Evolutionary conservation across 208 protist genomes (phyloP).

Genomic region (Porcisia hertigi): DNA sequence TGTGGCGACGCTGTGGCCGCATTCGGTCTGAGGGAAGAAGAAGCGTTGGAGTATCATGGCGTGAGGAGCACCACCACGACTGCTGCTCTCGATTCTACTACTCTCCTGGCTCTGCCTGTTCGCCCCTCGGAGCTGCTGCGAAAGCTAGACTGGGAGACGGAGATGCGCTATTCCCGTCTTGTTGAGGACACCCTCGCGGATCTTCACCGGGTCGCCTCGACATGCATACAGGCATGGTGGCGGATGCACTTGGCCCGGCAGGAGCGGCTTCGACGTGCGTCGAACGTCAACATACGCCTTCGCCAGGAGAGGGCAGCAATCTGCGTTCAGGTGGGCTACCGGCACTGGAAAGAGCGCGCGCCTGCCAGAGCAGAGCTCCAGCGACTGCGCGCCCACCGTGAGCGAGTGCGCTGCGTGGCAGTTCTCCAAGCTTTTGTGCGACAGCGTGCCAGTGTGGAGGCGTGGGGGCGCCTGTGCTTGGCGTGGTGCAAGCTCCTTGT

Average conservation of each 20-base stretch:
- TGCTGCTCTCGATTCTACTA: not conserved
- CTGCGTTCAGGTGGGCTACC: conserved; percentile 39
- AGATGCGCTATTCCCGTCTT: conserved; percentile 33
- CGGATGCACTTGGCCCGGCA: conserved; percentile 7
- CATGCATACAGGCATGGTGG: conserved; percentile 29
- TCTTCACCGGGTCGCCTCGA: conserved; percentile 10
- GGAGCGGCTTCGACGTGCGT: conserved; percentile 10
- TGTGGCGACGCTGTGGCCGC: too few species aligned
- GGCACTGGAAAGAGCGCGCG: conserved; percentile 32
- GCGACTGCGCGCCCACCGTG: conserved; percentile 24
- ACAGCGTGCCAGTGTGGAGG: conserved; percentile 40
- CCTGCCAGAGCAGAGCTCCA: conserved; percentile 25
- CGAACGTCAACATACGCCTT: conserved; percentile 16
- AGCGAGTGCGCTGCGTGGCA: conserved; percentile 18
- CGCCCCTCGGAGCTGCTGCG: conserved; percentile 29
- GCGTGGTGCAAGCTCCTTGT: conserved; percentile 18
- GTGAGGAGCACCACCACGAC: not conserved
- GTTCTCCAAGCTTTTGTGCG: conserved; percentile 46
- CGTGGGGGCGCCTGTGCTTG: conserved; percentile 34
- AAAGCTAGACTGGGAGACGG: conserved; percentile 22
- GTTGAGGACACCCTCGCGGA: conserved; percentile 21
- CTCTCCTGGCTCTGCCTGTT: conserved; percentile 13
- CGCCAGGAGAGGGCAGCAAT: conserved; percentile 27
- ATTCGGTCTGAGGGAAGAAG: not conserved
- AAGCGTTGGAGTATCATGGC: not conserved